Conservation (phyloP, 257 asterid genomes). For the Lithospermum erythrorhizon region DNA sequence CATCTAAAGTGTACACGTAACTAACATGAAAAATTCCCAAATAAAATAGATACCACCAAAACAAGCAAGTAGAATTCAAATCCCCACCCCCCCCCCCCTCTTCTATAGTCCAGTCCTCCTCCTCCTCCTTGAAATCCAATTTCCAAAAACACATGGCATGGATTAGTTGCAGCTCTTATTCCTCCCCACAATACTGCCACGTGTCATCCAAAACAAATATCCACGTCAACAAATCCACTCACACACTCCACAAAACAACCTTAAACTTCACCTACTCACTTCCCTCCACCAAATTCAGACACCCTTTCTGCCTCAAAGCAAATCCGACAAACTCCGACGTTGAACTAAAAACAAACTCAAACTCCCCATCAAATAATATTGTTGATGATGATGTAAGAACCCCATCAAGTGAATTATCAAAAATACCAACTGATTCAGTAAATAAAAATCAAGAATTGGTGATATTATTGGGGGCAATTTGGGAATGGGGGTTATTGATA, state of each 20-base stretch:
- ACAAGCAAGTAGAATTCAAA: too few relatives aligned
- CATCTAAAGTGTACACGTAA: background rate
- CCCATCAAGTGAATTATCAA: slow-evolving; percentile 24
- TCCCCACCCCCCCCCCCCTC: background rate
- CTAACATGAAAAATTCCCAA: background rate
- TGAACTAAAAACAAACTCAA: slow-evolving; percentile 19
- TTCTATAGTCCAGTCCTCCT: background rate
- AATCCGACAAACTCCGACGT: slow-evolving; percentile 29
- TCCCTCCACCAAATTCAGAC: background rate
- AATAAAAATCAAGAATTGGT: slow-evolving; percentile 17
- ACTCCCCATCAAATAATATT: slow-evolving; percentile 5
- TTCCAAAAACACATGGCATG: background rate
- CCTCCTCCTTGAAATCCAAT: background rate
- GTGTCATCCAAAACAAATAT: background rate
- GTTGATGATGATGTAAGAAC: background rate
- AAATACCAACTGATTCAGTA: slow-evolving; percentile 16
- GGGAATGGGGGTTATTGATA: slow-evolving; percentile 71
- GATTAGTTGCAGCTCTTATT: slow-evolving; percentile 1
- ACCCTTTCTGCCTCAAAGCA: slow-evolving; percentile 9
- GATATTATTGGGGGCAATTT: slow-evolving; percentile 24
- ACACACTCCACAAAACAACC: background rate
- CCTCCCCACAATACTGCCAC: background rate
- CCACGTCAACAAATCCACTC: background rate
- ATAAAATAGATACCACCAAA: too few relatives aligned
- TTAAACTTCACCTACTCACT: background rate